A percentile compares a stretch with the other conserved stretches of the same genome.
Evolutionary conservation across 768 basidiomycete genomes (phyloP).

Genomic region (Asterophora parasitica): DNA sequence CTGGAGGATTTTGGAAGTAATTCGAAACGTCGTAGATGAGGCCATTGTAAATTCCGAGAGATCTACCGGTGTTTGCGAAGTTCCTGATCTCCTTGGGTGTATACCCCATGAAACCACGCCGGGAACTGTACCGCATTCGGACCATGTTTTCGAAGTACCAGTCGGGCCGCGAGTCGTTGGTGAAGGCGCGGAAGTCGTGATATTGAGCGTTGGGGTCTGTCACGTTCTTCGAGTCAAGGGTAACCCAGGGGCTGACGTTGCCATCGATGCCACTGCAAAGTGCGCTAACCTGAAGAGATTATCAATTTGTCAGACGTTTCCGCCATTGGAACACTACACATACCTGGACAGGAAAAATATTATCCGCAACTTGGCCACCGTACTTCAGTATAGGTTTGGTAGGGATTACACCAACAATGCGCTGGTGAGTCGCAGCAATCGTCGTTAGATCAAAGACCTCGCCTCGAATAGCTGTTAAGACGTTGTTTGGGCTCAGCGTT

Average conservation of each 20-base stretch:
- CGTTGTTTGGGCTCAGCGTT: constrained; percentile 61
- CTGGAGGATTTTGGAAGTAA: constrained; percentile 72
- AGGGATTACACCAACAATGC: constrained; percentile 69
- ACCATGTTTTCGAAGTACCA: constrained; percentile 99
- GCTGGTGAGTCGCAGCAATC: constrained; percentile 62
- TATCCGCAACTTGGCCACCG: constrained; percentile 69
- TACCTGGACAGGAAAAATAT: constrained; percentile 93
- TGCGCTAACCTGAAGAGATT: constrained; percentile 65
- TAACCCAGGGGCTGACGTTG: constrained; percentile 78
- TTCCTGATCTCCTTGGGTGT: constrained; percentile 70
- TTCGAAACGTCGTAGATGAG: constrained; percentile 83
- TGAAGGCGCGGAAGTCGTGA: constrained; percentile 92
- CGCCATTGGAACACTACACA: background rate
- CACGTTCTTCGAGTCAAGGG: constrained; percentile 71
- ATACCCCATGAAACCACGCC: constrained; percentile 85
- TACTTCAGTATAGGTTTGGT: constrained; percentile 74
- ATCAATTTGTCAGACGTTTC: constrained; percentile 1
- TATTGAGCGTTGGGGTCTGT: constrained; percentile 75
- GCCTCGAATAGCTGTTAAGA: constrained; percentile 80
- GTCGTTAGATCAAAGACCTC: constrained; percentile 88
- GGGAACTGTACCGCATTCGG: constrained; percentile 82
- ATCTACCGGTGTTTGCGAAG: constrained; percentile 56
- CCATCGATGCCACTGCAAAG: constrained; percentile 86
- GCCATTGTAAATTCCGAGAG: constrained; percentile 83
- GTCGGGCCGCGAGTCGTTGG: constrained; percentile 89